Evolutionary conservation across 257 asterid species (phyloP), one percentile per base, ranked within the genome.

Genomic region (Solanum arcanum): DNA sequence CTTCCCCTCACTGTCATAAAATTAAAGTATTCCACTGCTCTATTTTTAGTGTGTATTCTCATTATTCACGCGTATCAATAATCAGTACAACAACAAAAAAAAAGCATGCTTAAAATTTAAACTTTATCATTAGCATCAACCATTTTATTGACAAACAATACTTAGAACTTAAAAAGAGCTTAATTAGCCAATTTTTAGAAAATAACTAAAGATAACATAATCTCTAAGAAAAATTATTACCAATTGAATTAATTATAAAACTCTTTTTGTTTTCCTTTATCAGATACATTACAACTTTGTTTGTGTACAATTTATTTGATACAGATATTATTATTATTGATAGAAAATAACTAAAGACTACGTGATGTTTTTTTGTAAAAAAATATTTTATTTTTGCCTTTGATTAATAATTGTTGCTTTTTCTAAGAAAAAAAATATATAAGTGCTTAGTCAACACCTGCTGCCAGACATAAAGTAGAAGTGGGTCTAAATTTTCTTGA

Each of bases 361-460:
- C 27, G 27, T 27, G 27, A 27, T 27, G 27, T 27, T 27, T 27
- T 9, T 25, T 76, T 78, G 9, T 2, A 6, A 49, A 52, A 16
- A 49, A 16, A 7, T 18, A 59, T 12, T 5, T 66, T 27, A 23
- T 62, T 62, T 62, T 62, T 62, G 25, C 64, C 82, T 39, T 76
- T n/a, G 83, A 76, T 42, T 76, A 25, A 78, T 78, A 77, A 31
- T 46, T 29, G 64, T 47, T 82, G 73, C 75, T 81, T 86, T 86
- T 33, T 85, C 49, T 7, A 20, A 56, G 44, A 10, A 62, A n/a
- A 62, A 64, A 27, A 35, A 7, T 5, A 35, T 6, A 39, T 11
- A 76, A 87, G 88, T 86, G 77, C 31, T 83, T 86, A 94, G 98
- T 94, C 96, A 94, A 94, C 91, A 94, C 88, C 91, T 90, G 92